Base-by-base conservation (phyloP, 2,329 filamentous ascomycete genomes). In the Aspergillus luchuensis region DNA sequence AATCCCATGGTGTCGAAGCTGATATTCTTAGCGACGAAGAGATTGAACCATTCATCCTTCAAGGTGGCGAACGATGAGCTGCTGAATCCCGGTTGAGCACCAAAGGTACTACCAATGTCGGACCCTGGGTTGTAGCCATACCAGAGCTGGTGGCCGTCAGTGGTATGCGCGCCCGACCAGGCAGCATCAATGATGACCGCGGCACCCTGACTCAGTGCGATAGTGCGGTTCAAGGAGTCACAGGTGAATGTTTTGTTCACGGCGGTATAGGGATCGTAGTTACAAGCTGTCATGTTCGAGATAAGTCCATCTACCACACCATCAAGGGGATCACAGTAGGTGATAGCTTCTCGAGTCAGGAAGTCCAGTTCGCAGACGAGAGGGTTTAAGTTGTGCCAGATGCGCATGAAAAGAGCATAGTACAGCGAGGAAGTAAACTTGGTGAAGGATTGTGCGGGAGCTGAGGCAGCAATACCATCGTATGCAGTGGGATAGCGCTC, bases 121-220 rank as follows among this genome's bases (percentile, higher is more conserved):
- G 61, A 49, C 2, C 61, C 61, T 0, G 58, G 61, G 30, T 61
- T 61, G 41, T 56, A 45, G 8, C 62, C 74, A 17, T 78, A 79
- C 70, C 79, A 81, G 1, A 78, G 73, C 61, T 80, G 78, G 8
- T 85, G 66, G 63, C 82, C 81, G 30, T 71, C 75, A 62, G 77
- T 82, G 76, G 82, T 8, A 2, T 36, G 41, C 41, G 59, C 41
- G 33, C 59, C 59, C 13, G 59, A 61, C 59, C 59, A 61, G 33
- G 56, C 54, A 8, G 59, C 59, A 28, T 61, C 50, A 23, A 50
- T 45, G 7, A 61, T 50, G 15, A 58, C 39, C 19, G 59, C 59
- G 6, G 59, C 56, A 1, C 59, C 56, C 8, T 41, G 23, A 11
- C 50, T 61, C 25, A 61, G 50, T n/a, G 36, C 4, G 5, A 61